These are phyloP conservation scores for Beauveria pseudobassiana DNA, from an alignment of 2,329 filamentous ascomycete genomes.

Conservation along the genomic window DNA sequence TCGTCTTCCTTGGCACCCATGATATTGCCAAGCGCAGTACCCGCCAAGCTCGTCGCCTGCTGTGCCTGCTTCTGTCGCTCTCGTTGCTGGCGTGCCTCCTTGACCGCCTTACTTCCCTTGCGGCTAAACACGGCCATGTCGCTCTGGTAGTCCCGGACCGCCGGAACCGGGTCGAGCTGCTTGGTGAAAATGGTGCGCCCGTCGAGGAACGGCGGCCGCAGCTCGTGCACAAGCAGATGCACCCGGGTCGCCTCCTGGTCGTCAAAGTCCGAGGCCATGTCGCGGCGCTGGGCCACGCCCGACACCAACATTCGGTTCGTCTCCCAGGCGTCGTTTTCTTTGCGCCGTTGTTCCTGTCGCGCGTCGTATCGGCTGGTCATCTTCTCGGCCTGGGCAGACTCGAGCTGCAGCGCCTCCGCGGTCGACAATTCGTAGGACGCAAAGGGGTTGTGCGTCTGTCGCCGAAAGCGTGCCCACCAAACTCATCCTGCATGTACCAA, in stretches of 20 bases:
- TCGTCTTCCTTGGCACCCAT: conserved; percentile 94
- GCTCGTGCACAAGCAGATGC: conserved; percentile 86
- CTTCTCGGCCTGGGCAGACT: conserved; percentile 70
- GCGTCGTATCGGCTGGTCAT: conserved; percentile 64
- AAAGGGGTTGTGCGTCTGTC: conserved; percentile 90
- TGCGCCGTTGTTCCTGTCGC: conserved; percentile 75
- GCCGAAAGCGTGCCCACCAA: conserved; percentile 72
- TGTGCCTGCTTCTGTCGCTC: conserved; percentile 92
- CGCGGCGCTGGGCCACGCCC: conserved; percentile 83
- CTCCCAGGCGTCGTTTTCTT: conserved; percentile 96
- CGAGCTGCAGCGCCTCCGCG: conserved; percentile 70
- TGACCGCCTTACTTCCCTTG: conserved; percentile 89
- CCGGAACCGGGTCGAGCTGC: conserved; percentile 89
- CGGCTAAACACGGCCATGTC: conserved; percentile 98
- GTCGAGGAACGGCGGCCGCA: conserved; percentile 90
- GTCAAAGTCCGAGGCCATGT: conserved; percentile 76
- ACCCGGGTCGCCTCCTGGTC: conserved; percentile 86
- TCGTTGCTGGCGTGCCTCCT: conserved; percentile 82
- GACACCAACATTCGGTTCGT: conserved; percentile 97
- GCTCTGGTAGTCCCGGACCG: conserved; percentile 87
- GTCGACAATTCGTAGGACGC: conserved; percentile 66
- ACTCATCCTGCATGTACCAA: conserved; percentile 87
- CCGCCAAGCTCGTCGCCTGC: conserved; percentile 86
- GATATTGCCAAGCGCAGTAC: conserved; percentile 85
- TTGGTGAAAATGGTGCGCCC: conserved; percentile 95